Evolutionary conservation across 1,284 basidiomycete species (phyloP), one percentile per base, ranked within the genome.

Genomic region (Microstroma glucosiphilum): DNA sequence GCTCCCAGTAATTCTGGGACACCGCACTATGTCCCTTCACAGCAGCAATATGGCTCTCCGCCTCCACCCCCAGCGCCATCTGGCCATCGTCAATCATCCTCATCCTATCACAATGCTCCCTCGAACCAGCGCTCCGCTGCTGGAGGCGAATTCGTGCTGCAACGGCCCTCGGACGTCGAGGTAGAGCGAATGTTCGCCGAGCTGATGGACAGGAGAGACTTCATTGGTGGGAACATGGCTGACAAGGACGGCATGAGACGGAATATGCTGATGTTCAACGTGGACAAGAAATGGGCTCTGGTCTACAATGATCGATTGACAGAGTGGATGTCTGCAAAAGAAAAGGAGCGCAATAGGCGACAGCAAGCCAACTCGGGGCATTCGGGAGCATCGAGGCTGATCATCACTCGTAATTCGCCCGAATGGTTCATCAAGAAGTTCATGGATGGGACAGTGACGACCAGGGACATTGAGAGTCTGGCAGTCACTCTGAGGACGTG

Each of bases 251-350:
- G 66, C 4, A 71, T 70, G 17, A 60, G 67, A 6, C 65, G 66
- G 40, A 78, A 75, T 67, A 76, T 79, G 74, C 65, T 76, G 60
- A 42, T 40, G 21, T 79, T 79, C 60, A 65, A 65, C 56, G 60
- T 69, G 54, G 89, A 92, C 57, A 91, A 91, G 78, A 97, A 96
- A 80, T 97, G 93, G 93, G 84, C 85, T 66, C 86, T 97, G 75
- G 89, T 97, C 11, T 86, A 89, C 78, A 91, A 87, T 68, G 89
- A 91, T 71, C 88, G 89, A 72, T 87, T 89, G 60, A 84, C 89
- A 62, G 86, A 89, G 49, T 91, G 88, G 86, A 87, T 86, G 71
- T 86, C 75, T 9, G 69, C 68, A 40, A 72, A 68, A 62, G 77
- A 74, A 54, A 60, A 67, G 56, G 70, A 72, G 51, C 68, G 70